phyloP scores from a whole-genome alignment of 2,329 filamentous ascomycete species.

The Aureobasidium sp. region DNA sequence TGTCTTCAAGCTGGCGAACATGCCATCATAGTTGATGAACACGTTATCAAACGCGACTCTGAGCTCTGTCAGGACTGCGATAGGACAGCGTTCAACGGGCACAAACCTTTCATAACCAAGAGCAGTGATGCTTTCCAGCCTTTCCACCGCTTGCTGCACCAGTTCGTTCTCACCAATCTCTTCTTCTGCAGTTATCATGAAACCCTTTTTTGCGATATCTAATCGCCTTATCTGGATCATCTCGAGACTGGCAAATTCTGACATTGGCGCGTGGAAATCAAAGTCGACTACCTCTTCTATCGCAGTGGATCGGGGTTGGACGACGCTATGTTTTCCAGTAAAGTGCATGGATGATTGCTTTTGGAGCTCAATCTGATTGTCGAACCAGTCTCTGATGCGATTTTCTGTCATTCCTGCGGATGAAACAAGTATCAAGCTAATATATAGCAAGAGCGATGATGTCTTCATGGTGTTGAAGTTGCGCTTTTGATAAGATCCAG shows the following conservation, averaged over 20 bases:
- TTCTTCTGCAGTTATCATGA: neutral
- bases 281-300: neutral
- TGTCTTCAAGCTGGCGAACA: neutral
- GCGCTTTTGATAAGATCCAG: neutral
- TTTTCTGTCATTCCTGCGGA: neutral
- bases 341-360: neutral
- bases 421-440: neutral
- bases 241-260: neutral
- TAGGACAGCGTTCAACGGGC: too few relatives aligned
- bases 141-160: neutral
- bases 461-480: neutral
- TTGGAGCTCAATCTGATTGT: neutral
- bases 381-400: neutral
- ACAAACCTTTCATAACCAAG: neutral
- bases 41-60: neutral
- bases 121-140: neutral
- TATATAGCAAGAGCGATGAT: neutral
- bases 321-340: neutral
- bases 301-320: neutral
- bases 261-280: neutral
- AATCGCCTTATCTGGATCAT: neutral
- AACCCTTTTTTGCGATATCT: neutral
- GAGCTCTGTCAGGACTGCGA: neutral
- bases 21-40: neutral
- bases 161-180: neutral